Base-by-base conservation (phyloP, 106 monocot genomes). In the Phalaenopsis equestris region DNA sequence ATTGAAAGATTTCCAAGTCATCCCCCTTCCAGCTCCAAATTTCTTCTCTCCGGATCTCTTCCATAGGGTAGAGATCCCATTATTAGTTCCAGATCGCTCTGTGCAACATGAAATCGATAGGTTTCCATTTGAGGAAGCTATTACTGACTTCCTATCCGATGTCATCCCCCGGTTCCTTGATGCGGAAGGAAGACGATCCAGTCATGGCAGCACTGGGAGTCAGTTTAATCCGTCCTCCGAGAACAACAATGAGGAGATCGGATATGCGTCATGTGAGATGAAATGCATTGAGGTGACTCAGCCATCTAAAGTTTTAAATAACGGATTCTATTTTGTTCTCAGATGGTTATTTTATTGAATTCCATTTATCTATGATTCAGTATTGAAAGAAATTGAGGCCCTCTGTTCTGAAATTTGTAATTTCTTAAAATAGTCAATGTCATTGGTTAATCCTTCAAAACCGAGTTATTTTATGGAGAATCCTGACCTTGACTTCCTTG, bases 131-230 rank as follows among this genome's bases (percentile, higher is more conserved):
- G 86, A 88, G 24, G 36, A 42, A n/a, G 91, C 94, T 15, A 83
- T 91, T 68, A 74, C 81, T 43, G 72, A 81, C 18, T 90, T 94
- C 83, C 84, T 91, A 30, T 83, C 86, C 18, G 86, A 85, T 42
- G 88, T 90, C 73, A 38, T 91, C 19, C 94, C 94, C 37, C 55
- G 77, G 77, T 56, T 80, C 67, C 48, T 24, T 21, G 52, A 42
- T 18, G 42, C 43, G 1, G 79, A 49, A 74, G 83, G 73, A 49
- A 75, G 36, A 73, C 64, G 3, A 23, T 30, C 38, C 7, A 6
- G 9, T 36, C 46, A 55, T 42, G 48, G 58, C n/a, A 30, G 42
- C 36, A 41, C 83, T 61, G 43, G 5, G 42, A 23, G 30, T 21
- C 75, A 68, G 68, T 73, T 37, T 43, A 57, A 58, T 45, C 30